Evolutionary conservation across 805 yeast species (phyloP), one percentile per base, ranked within the genome.

Genomic region (Kuraishia molischiana): DNA sequence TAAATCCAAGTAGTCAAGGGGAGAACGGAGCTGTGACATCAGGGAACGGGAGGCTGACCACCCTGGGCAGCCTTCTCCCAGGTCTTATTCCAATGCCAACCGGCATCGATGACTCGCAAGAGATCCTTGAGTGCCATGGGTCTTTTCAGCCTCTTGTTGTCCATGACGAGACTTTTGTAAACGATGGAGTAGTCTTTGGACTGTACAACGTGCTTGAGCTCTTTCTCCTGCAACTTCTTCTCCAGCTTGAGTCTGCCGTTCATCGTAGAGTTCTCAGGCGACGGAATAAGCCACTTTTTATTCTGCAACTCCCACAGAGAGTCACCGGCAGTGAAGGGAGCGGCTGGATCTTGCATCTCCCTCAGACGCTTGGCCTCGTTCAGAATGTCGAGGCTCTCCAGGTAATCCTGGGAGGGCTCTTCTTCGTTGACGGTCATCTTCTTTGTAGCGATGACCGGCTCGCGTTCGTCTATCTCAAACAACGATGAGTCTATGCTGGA

Each of bases 71-170:
- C 39, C 19, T 29, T 32, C 24, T 73, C 80, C 90, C 92, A 89
- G 46, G 76, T 74, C 36, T 79, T 85, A 18, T 76, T 76, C 42
- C 77, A 79, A 13, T 71, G 68, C 97, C 97, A 89, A 15, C 96
- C 96, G 3, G 82, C 74, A 49, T 85, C 77, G 31, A 89, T 70
- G 19, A 89, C 72, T 45, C 71, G 70, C 37, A 86, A 53, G 31
- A 83, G 75, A 53, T 86, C 95, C 41, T 64, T 66, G 48, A 90
- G 68, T 55, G 84, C 85, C 59, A 90, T 64, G 13, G 87, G 84
- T 39, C 65, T 65, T 49, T 75, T 79, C 49, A 90, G 66, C 5
- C 74, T 67, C 47, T 77, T 77, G 28, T 79, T 79, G 50, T 81
- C 79, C 32, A 79, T 73, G 20, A 89, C 81, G 48, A 90, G 62